Percentiles rank a stretch among this genome's conserved stretches.
Conservation (phyloP, 495 filamentous ascomycete genomes). For the Tuber magnatum region DNA sequence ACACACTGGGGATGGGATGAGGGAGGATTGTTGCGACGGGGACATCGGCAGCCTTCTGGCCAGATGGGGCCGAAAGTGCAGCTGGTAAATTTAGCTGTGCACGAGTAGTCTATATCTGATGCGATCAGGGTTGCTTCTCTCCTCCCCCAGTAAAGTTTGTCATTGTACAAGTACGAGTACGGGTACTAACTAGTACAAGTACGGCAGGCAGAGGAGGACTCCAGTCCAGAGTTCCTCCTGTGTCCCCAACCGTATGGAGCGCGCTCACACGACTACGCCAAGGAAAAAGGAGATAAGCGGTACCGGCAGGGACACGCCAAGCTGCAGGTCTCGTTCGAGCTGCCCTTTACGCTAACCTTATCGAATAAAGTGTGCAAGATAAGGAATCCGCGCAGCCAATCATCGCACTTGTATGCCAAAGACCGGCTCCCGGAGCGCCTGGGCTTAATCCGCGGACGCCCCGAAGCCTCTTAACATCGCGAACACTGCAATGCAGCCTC, state of each 20-base stretch:
- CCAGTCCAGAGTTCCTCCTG: constrained; percentile 8
- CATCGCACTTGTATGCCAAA: background rate
- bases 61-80: background rate
- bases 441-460: background rate
- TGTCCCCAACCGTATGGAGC: constrained; percentile 7
- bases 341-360: constrained; percentile 31
- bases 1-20: background rate
- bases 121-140: background rate
- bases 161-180: background rate
- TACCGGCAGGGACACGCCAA: constrained; percentile 17
- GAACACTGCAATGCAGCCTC: background rate
- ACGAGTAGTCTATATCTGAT: background rate
- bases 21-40: background rate
- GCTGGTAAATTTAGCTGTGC: background rate
- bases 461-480: background rate
- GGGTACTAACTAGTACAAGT: too few relatives aligned
- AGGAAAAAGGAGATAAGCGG: too few relatives aligned
- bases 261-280: background rate
- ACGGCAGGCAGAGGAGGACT: constrained; percentile 17
- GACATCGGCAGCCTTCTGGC: background rate
- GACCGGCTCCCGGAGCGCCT: background rate
- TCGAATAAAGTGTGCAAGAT: constrained; percentile 22
- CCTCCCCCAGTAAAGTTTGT: background rate
- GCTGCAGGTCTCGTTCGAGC: constrained; percentile 27
- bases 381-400: constrained; percentile 31